Percentiles rank a stretch among this genome's conserved stretches.
Evolutionary conservation across 176 grass and related monocot genomes (phyloP).

Genomic region (Lolium perenne): DNA sequence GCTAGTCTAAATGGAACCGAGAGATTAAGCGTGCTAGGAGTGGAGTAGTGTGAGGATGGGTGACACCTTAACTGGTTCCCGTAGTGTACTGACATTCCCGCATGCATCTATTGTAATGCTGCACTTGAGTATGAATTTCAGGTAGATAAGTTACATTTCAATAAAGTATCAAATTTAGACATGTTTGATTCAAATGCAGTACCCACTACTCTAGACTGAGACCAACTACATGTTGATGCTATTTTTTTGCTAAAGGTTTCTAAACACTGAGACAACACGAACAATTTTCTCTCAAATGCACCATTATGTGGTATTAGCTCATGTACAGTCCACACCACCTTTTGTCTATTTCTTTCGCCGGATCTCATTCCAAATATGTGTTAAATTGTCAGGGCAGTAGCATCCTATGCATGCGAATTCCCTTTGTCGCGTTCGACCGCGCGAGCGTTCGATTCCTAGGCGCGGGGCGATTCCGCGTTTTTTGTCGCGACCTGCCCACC

Average conservation of each 20-base stretch:
- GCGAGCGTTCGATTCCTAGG: too few relatives aligned
- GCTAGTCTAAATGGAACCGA: too few relatives aligned
- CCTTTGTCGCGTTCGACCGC: too few relatives aligned
- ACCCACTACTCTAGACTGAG: not conserved
- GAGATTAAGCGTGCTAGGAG: too few relatives aligned
- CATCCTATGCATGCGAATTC: too few relatives aligned
- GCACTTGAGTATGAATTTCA: conserved; percentile 67
- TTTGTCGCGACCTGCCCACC: too few relatives aligned
- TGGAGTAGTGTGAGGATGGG: too few relatives aligned
- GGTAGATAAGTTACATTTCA: conserved; percentile 32
- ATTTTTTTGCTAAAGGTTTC: not conserved
- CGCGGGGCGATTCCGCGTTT: too few relatives aligned
- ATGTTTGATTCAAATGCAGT: not conserved
- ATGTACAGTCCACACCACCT: not conserved
- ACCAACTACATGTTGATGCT: not conserved
- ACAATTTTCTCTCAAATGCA: not conserved
- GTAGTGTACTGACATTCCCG: conserved; percentile 50
- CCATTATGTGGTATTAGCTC: not conserved
- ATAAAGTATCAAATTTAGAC: not conserved
- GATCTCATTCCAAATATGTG: not conserved
- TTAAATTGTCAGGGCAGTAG: not conserved
- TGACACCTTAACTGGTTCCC: too few relatives aligned
- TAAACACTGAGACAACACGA: not conserved
- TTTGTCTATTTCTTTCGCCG: not conserved
- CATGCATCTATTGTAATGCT: conserved; percentile 60